Evolutionary conservation across 2,329 filamentous ascomycete genomes (phyloP).

Genomic region (Chaetomium sp.): DNA sequence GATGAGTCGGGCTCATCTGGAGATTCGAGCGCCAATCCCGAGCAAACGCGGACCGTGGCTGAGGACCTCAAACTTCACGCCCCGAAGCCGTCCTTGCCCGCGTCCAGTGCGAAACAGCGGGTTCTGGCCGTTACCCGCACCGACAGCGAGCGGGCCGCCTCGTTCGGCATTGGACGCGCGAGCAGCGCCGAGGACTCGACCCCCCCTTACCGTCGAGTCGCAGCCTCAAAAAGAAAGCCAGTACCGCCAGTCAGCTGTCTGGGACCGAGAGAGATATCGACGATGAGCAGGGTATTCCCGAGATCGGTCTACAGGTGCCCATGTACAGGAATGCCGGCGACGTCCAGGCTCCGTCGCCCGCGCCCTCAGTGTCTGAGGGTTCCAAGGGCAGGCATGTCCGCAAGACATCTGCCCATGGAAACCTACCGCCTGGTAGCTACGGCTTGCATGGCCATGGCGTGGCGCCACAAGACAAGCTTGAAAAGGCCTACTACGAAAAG

Average conservation of each 20-base stretch:
- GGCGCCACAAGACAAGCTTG: conserved; percentile 75
- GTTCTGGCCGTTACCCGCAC: conserved; percentile 86
- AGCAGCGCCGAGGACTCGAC: conserved; percentile 54
- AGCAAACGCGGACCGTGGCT: conserved; percentile 76
- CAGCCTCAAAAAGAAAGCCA: conserved; percentile 65
- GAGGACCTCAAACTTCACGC: conserved; percentile 85
- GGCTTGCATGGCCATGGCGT: conserved; percentile 87
- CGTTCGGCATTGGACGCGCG: conserved; percentile 78
- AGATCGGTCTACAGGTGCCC: conserved; percentile 89
- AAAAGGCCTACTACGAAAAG: conserved; percentile 90
- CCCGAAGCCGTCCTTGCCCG: conserved; percentile 82
- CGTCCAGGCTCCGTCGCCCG: conserved; percentile 90
- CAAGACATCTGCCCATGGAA: conserved; percentile 71
- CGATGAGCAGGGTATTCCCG: conserved; percentile 85
- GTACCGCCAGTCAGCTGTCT: conserved; percentile 54
- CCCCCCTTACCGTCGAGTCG: conserved; percentile 48
- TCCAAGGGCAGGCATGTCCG: conserved; percentile 58
- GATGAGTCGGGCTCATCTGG: conserved; percentile 51
- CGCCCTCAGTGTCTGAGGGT: conserved; percentile 50
- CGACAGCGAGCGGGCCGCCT: conserved; percentile 82
- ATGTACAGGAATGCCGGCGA: conserved; percentile 93
- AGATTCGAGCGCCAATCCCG: conserved; percentile 52
- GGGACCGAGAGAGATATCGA: conserved; percentile 56
- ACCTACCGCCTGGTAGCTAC: conserved; percentile 82
- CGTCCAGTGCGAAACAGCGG: conserved; percentile 77